Evolutionary conservation across 306 rosid genomes (phyloP).

Genomic region (Lotus japonicus): DNA sequence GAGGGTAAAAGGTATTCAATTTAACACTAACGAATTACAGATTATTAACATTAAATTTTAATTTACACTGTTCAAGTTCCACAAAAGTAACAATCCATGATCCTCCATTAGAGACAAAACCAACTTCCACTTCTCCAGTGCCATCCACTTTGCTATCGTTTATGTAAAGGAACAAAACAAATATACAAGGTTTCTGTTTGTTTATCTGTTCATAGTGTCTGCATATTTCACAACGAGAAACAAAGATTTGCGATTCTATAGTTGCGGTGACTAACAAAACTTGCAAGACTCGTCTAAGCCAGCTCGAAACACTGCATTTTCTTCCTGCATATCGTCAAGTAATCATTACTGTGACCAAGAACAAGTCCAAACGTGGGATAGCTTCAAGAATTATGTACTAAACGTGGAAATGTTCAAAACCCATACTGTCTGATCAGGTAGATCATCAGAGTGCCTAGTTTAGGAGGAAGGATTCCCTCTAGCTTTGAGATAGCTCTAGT

Average conservation of each 20-base stretch:
- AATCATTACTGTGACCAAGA: constrained; percentile 9
- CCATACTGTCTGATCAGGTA: not conserved
- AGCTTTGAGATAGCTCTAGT: constrained; percentile 31
- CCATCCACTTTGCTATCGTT: not conserved
- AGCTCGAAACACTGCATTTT: constrained; percentile 4
- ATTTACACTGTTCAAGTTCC: not conserved
- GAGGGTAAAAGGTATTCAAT: not conserved
- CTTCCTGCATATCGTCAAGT: constrained; percentile 9
- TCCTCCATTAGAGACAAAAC: not conserved
- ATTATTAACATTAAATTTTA: not conserved
- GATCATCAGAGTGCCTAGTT: constrained; percentile 12
- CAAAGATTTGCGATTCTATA: constrained; percentile 10
- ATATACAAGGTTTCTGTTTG: not conserved
- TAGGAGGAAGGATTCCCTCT: constrained; percentile 32
- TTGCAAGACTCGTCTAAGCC: not conserved
- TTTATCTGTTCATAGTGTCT: constrained; percentile 20
- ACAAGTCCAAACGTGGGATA: constrained; percentile 18
- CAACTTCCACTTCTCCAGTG: not conserved
- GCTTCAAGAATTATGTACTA: constrained; percentile 11
- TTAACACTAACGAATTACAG: not conserved
- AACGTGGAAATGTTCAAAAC: constrained; percentile 4
- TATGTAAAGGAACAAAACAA: not conserved
- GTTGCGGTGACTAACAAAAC: constrained; percentile 19
- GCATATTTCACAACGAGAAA: constrained; percentile 1
- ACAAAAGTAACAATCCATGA: not conserved